phyloP scores from a whole-genome alignment of 768 basidiomycete genomes.

The Mycena rosella region DNA sequence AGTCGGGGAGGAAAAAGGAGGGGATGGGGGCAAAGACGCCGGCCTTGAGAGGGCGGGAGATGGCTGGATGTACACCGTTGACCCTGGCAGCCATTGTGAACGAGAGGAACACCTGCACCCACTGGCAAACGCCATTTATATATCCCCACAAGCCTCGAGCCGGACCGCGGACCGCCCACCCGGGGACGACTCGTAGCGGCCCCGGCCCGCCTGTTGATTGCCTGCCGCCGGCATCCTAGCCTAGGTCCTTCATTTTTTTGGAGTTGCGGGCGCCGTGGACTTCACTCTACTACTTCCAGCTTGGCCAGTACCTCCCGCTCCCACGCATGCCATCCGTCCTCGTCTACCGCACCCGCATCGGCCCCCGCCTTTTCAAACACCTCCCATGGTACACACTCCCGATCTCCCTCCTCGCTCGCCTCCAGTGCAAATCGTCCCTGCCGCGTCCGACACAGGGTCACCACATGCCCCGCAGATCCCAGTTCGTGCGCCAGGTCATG shows the following conservation, averaged over 20 bases:
- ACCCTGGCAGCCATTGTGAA: slow-evolving; percentile 53
- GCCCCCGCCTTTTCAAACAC: slow-evolving; percentile 73
- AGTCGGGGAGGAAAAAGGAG: slow-evolving; percentile 81
- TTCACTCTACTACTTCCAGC: slow-evolving; percentile 68
- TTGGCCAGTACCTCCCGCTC: slow-evolving; percentile 82
- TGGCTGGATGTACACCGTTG: slow-evolving; percentile 47
- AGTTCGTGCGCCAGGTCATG: slow-evolving; percentile 91
- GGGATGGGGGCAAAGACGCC: slow-evolving; percentile 91
- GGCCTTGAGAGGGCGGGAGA: slow-evolving; percentile 70
- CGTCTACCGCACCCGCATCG: slow-evolving; percentile 67
- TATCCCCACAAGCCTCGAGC: neutral
- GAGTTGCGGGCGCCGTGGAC: no score
- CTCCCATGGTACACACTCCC: slow-evolving; percentile 79
- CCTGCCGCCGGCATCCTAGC: no score
- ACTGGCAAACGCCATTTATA: slow-evolving; percentile 8
- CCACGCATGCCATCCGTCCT: slow-evolving; percentile 83
- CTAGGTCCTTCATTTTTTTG: no score
- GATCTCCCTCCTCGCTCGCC: slow-evolving; percentile 63
- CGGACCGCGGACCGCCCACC: no score
- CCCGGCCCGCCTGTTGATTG: neutral
- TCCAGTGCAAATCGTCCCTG: slow-evolving; percentile 85
- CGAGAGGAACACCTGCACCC: slow-evolving; percentile 20
- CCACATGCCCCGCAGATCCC: slow-evolving; percentile 93
- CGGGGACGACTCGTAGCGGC: no score
- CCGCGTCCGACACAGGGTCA: slow-evolving; percentile 87